Percentiles rank a stretch among this genome's conserved stretches.
phyloP scores from a whole-genome alignment of 495 filamentous ascomycete species.

The Tetracladium setigerum region DNA sequence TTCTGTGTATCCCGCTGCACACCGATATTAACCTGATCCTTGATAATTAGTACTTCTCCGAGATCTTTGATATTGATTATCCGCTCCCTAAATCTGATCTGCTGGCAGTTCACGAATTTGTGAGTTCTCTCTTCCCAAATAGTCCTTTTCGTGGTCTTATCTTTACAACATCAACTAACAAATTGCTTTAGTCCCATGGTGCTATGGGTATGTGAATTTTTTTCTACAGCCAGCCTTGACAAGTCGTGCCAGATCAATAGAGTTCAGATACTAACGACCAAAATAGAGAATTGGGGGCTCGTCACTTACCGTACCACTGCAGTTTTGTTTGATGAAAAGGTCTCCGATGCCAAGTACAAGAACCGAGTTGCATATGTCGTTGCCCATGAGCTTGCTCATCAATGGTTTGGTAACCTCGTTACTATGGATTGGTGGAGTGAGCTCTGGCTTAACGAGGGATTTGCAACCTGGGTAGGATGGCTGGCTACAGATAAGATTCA shows the following conservation, averaged over 20 bases:
- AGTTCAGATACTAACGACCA: not conserved
- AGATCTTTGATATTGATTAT: conserved; percentile 64
- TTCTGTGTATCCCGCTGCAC: conserved; percentile 45
- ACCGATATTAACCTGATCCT: conserved; percentile 59
- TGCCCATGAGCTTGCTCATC: conserved; percentile 94
- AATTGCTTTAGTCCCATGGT: too few species aligned
- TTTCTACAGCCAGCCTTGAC: too few species aligned
- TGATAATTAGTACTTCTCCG: conserved; percentile 54
- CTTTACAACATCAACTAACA: too few species aligned
- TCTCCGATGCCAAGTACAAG: conserved; percentile 82
- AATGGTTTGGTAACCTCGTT: conserved; percentile 98
- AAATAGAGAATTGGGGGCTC: conserved; percentile 99
- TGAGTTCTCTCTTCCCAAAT: too few species aligned
- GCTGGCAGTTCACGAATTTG: conserved; percentile 83
- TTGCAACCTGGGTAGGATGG: conserved; percentile 79
- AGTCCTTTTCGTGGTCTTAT: too few species aligned
- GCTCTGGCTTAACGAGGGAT: conserved; percentile 96
- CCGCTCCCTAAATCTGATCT: conserved; percentile 90
- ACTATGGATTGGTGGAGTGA: conserved; percentile 99
- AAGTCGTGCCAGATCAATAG: too few species aligned
- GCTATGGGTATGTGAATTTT: too few species aligned
- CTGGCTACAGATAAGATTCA: conserved; percentile 80
- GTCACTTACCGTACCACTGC: conserved; percentile 93
- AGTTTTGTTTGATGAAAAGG: conserved; percentile 86
- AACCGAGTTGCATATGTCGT: conserved; percentile 91